Conservation (phyloP, 306 rosid genomes). For the Parietaria judaica region DNA sequence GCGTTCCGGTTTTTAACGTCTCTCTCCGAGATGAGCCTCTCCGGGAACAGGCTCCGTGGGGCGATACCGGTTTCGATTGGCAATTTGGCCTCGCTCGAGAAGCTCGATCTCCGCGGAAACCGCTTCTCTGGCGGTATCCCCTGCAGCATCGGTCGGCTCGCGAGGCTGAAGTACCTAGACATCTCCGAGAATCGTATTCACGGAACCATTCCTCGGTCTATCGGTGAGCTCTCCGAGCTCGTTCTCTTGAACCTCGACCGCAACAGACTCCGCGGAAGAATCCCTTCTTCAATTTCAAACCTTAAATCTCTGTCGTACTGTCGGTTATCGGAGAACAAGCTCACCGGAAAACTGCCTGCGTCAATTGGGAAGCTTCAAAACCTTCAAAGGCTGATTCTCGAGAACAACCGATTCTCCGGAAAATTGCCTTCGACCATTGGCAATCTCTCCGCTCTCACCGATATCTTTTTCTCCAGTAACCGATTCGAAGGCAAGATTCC, state of each 20-base stretch:
- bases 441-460: conserved; percentile 30
- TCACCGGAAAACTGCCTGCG: conserved; percentile 36
- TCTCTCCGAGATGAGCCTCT: conserved; percentile 38
- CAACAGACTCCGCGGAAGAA: conserved; percentile 32
- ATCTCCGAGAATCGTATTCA: conserved; percentile 39
- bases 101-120: conserved; percentile 48
- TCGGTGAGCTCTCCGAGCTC: conserved; percentile 39
- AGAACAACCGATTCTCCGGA: conserved; percentile 44
- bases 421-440: conserved; percentile 45
- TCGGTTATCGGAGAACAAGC: conserved; percentile 37
- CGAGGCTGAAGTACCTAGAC: conserved; percentile 39
- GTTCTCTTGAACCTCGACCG: conserved; percentile 36
- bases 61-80: conserved; percentile 37
- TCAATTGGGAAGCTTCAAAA: conserved; percentile 47
- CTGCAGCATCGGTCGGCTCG: conserved; percentile 31
- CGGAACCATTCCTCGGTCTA: conserved; percentile 42
- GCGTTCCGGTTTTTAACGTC: conserved; percentile 31
- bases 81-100: conserved; percentile 22
- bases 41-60: conserved; percentile 40
- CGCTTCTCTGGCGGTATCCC: conserved; percentile 35
- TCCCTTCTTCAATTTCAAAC: conserved; percentile 47
- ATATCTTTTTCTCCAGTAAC: conserved; percentile 45
- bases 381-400: conserved; percentile 37
- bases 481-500: conserved; percentile 41
- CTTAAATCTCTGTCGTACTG: conserved; percentile 39